Conservation (phyloP, 768 basidiomycete genomes). For the Sporobolomyces roseus region DNA sequence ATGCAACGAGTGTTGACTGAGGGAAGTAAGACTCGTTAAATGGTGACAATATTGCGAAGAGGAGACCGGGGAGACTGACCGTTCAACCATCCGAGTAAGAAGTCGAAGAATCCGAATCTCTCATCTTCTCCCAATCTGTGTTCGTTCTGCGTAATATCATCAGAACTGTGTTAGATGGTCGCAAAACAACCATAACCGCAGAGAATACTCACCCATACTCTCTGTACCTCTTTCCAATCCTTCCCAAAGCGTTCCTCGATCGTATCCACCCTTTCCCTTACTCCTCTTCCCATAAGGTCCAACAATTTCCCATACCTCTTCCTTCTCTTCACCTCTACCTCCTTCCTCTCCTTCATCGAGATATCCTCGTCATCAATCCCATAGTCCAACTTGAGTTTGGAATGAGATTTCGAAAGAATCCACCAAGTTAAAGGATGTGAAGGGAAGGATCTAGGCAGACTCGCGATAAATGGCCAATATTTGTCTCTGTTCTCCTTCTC, state of each 20-base stretch:
- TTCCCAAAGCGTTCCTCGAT: constrained; percentile 56
- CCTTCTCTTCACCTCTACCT: background rate
- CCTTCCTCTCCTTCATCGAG: constrained; percentile 40
- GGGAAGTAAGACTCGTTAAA: too few species aligned
- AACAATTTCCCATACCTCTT: constrained; percentile 49
- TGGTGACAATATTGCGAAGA: background rate
- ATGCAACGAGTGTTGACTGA: constrained; percentile 90
- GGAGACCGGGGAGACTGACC: constrained; percentile 54
- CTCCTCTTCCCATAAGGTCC: constrained; percentile 55
- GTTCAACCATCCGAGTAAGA: constrained; percentile 88
- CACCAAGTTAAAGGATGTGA: constrained; percentile 78
- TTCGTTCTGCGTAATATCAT: constrained; percentile 1
- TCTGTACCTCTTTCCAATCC: constrained; percentile 56
- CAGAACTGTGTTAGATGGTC: constrained; percentile 17
- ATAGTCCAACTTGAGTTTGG: constrained; percentile 7
- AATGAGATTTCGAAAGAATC: constrained; percentile 19
- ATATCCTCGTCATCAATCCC: background rate
- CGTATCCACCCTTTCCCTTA: constrained; percentile 52
- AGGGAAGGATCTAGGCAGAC: constrained; percentile 68
- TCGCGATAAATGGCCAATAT: constrained; percentile 68
- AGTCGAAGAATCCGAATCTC: constrained; percentile 52
- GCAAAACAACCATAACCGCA: background rate
- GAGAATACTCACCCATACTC: constrained; percentile 43
- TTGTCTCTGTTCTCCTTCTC: background rate
- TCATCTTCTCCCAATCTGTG: constrained; percentile 32